Base-by-base conservation (phyloP, 176 grass and related monocot species). In the Hsuehochloa calcarea region DNA sequence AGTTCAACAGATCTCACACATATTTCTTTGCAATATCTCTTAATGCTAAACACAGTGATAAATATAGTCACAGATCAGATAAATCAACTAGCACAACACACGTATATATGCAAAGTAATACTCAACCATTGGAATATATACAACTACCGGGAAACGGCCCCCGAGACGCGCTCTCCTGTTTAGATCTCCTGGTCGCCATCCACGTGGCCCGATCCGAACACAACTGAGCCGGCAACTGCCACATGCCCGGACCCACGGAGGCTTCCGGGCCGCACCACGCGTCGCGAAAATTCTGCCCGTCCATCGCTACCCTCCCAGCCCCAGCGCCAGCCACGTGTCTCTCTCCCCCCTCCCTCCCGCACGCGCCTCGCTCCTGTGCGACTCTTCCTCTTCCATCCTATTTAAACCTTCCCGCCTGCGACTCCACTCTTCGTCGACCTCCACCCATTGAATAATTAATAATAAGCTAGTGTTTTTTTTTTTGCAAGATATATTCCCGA, bases 401-500 rank as follows among this genome's bases (percentile, higher is more conserved):
- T 83, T 52, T 88, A 88, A 78, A 71, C 61, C 6, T 10, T 5
- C 0, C 8, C 20, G 1, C 46, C 70, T 0, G 50, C 38, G 12
- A 11, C 62, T 23, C 0, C 7, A 2, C 26, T 12, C 85, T 6
- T 17, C 79, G 45, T 60, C 85, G 70, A 76, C 71, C 79, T 68
- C 78, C 78, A 67, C 49, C 68, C 77, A 87, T 74, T 81, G 10
- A 56, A 43, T 55, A 74, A 40, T 43, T 84, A 68, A 6, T 72
- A 67, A 55, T 65, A 80, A 29, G 31, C n/a, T 72, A 49, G 3
- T 13, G 3, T 55, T 81, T 72, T 79, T 74, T 64, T 34, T 2
- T n/a, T n/a, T n/a, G n/a, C n/a, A n/a, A 44, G 68, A 63, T 67
- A 55, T 59, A 67, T 87, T 81, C 69, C 85, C 78, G 23, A 34